Percentiles rank a stretch among this genome's conserved stretches.
phyloP scores from a whole-genome alignment of 176 grass and related monocot genomes.

The Typha latifolia region DNA sequence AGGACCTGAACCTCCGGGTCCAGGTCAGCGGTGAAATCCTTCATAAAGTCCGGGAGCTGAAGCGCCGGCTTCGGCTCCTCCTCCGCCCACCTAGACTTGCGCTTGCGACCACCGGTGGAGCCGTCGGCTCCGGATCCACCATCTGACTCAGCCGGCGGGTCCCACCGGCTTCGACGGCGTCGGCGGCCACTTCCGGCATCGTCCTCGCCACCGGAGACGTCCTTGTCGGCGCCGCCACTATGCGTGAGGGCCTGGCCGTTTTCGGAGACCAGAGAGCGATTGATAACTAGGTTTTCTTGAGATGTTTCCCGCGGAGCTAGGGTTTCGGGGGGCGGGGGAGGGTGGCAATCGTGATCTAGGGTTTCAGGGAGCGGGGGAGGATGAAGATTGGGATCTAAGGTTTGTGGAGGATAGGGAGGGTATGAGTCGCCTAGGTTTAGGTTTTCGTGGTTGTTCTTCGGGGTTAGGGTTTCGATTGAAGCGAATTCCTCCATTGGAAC shows the following conservation, averaged over 20 bases:
- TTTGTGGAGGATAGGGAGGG: background rate
- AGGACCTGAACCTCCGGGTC: constrained; percentile 89
- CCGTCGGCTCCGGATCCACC: constrained; percentile 42
- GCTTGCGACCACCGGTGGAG: constrained; percentile 50
- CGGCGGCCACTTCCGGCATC: background rate
- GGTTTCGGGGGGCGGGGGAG: constrained; percentile 33
- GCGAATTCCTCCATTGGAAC: too few species aligned
- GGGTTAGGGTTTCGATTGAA: too few species aligned
- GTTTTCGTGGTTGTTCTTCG: too few species aligned
- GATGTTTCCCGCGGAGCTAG: constrained; percentile 12
- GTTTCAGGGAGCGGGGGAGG: constrained; percentile 8
- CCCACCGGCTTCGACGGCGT: background rate
- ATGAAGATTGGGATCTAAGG: background rate
- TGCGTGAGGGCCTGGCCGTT: constrained; percentile 16
- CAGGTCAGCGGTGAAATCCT: constrained; percentile 81
- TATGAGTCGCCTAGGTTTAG: too few species aligned
- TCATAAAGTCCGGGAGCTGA: constrained; percentile 91
- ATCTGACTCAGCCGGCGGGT: constrained; percentile 10
- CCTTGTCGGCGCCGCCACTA: background rate
- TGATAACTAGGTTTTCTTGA: constrained; percentile 19
- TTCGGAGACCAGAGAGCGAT: constrained; percentile 15
- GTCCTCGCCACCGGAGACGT: constrained; percentile 4
- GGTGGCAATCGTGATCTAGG: background rate
- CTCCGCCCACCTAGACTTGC: constrained; percentile 91
- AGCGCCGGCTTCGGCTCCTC: constrained; percentile 70